A percentile compares a stretch with the other conserved stretches of the same genome.
phyloP scores from a whole-genome alignment of 2,329 filamentous ascomycete genomes.

The Verticillium alfalfae region DNA sequence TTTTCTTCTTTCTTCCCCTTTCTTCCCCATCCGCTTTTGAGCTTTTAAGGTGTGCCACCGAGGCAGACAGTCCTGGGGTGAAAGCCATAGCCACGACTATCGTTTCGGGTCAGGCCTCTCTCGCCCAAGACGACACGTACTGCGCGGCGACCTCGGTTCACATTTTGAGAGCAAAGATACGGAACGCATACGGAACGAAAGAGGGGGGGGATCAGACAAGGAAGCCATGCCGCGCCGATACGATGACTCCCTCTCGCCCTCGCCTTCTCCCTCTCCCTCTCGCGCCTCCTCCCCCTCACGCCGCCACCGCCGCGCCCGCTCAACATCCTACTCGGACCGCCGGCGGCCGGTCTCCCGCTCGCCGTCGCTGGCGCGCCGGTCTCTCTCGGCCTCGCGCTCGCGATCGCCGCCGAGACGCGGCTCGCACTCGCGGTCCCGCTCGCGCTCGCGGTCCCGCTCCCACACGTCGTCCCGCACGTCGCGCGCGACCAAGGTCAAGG shows the following conservation, averaged over 20 bases:
- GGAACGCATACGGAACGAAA: too few relatives aligned
- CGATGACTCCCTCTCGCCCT: background rate
- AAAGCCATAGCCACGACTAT: too few relatives aligned
- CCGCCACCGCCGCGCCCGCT: background rate
- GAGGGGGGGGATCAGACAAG: background rate
- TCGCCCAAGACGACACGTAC: too few relatives aligned
- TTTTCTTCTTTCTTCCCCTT: too few relatives aligned
- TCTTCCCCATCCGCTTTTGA: too few relatives aligned
- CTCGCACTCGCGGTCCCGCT: background rate
- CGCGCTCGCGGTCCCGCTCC: background rate
- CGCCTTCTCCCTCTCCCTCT: background rate
- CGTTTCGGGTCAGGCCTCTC: too few relatives aligned
- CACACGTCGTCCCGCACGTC: too few relatives aligned
- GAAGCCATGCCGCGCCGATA: background rate
- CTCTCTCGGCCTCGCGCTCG: background rate
- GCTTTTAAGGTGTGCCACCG: too few relatives aligned
- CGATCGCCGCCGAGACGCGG: background rate
- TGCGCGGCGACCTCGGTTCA: too few relatives aligned
- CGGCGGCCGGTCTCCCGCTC: background rate
- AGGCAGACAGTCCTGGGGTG: too few relatives aligned
- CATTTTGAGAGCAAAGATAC: too few relatives aligned
- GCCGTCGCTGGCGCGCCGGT: background rate
- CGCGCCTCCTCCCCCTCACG: background rate
- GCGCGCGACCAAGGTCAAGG: too few relatives aligned
- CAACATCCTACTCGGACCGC: background rate